A percentile compares a stretch with the other conserved stretches of the same genome.
phyloP scores from a whole-genome alignment of 371 early-diverging fungal species.

The Zychaea mexicana region DNA sequence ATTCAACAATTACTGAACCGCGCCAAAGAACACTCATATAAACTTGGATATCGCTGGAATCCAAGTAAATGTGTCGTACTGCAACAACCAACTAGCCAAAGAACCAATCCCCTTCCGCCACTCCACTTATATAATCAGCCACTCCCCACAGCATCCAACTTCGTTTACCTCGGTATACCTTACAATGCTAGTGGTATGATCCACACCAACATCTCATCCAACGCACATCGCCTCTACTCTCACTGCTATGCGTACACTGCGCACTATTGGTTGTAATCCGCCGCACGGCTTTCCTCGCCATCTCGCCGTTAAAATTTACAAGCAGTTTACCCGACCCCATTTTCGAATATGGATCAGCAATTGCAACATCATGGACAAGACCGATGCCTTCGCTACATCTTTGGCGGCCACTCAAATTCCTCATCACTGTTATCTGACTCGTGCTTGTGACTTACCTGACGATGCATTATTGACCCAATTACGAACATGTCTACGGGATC shows the following conservation, averaged over 20 bases:
- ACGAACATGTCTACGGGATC: neutral
- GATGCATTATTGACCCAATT: neutral
- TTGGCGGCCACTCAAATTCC: slow-evolving; percentile 13
- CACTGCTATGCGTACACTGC: slow-evolving; percentile 7
- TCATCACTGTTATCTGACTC: slow-evolving; percentile 5
- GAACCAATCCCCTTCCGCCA: neutral
- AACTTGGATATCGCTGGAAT: slow-evolving; percentile 27
- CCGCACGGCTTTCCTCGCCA: neutral
- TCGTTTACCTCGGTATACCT: slow-evolving; percentile 17
- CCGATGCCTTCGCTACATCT: slow-evolving; percentile 14
- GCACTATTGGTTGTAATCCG: slow-evolving; percentile 1
- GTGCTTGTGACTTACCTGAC: neutral
- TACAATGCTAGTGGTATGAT: slow-evolving; percentile 8
- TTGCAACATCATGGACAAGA: slow-evolving; percentile 1
- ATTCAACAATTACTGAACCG: neutral
- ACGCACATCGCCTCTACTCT: neutral
- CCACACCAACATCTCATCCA: neutral
- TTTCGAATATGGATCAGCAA: slow-evolving; percentile 15
- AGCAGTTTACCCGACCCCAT: slow-evolving; percentile 7
- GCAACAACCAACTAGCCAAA: neutral
- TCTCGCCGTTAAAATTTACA: slow-evolving; percentile 3
- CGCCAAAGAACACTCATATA: slow-evolving; percentile 10
- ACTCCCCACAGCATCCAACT: neutral
- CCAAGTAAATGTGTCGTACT: slow-evolving; percentile 30
- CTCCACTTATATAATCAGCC: slow-evolving; percentile 7